Percentiles rank a stretch among this genome's conserved stretches.
phyloP scores from a whole-genome alignment of 495 filamentous ascomycete species.

The Halenospora varia region DNA sequence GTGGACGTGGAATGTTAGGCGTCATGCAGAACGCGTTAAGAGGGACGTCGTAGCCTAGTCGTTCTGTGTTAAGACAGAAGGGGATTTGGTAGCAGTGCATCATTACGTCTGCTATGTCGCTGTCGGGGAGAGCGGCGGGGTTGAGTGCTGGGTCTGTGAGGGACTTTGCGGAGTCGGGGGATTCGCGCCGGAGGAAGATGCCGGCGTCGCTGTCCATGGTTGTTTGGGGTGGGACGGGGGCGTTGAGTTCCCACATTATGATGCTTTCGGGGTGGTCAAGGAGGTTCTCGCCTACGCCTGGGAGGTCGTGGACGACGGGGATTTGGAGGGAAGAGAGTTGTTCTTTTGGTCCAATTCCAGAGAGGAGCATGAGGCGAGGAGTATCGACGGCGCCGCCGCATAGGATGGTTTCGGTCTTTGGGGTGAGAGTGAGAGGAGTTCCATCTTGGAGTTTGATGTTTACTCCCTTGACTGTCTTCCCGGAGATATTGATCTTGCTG shows the following conservation, averaged over 20 bases:
- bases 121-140: constrained; percentile 44
- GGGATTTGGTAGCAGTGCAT: constrained; percentile 93
- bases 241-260: constrained; percentile 75
- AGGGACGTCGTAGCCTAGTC: constrained; percentile 69
- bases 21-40: constrained; percentile 88
- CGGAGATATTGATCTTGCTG: constrained; percentile 63
- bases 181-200: constrained; percentile 74
- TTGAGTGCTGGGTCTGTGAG: constrained; percentile 20
- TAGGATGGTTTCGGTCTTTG: constrained; percentile 69
- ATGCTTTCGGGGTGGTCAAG: constrained; percentile 45
- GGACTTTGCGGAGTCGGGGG: constrained; percentile 53
- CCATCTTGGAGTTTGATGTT: constrained; percentile 63
- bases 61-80: constrained; percentile 65
- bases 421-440: constrained; percentile 50
- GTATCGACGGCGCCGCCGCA: constrained; percentile 65
- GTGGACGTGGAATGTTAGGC: constrained; percentile 79
- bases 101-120: constrained; percentile 74
- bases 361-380: constrained; percentile 54
- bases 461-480: constrained; percentile 60
- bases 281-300: constrained; percentile 77
- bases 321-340: constrained; percentile 65
- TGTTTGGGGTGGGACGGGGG: constrained; percentile 68
- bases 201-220: constrained; percentile 85
- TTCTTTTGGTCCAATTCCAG: constrained; percentile 66
- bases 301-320: constrained; percentile 64